A percentile compares a stretch with the other conserved stretches of the same genome.
phyloP scores from a whole-genome alignment of 2,329 filamentous ascomycete genomes.

The Penicillium polonicum region DNA sequence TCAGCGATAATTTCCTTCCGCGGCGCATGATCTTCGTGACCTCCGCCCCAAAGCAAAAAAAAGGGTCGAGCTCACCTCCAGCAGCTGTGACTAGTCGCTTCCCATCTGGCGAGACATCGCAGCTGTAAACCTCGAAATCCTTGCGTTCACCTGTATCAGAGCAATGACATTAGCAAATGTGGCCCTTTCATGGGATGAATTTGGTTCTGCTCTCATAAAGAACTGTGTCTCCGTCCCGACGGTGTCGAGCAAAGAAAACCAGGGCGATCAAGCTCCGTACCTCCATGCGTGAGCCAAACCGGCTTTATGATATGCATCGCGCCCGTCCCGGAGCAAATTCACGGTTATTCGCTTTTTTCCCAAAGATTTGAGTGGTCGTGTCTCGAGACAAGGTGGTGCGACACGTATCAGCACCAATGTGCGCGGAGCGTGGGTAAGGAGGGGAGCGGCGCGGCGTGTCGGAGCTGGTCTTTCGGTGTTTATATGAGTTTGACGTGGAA shows the following conservation, averaged over 20 bases:
- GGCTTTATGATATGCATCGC: slow-evolving; percentile 88
- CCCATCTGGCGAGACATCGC: slow-evolving; percentile 93
- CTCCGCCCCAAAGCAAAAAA: neutral
- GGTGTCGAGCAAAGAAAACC: neutral
- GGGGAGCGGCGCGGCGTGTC: slow-evolving; percentile 7
- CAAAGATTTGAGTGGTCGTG: neutral
- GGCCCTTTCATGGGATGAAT: neutral
- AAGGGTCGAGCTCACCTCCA: slow-evolving; percentile 62
- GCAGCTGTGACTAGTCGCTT: slow-evolving; percentile 88
- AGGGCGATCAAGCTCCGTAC: slow-evolving; percentile 43
- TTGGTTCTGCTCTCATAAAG: neutral
- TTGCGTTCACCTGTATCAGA: slow-evolving; percentile 76
- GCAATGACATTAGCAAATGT: slow-evolving; percentile 16
- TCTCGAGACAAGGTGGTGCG: neutral
- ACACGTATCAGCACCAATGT: neutral
- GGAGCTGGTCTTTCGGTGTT: neutral
- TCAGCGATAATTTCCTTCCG: slow-evolving; percentile 9
- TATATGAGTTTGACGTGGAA: slow-evolving; percentile 19
- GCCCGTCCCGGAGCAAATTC: slow-evolving; percentile 6
- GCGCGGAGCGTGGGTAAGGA: slow-evolving; percentile 1
- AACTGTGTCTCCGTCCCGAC: neutral
- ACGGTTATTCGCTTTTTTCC: slow-evolving; percentile 4
- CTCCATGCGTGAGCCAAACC: slow-evolving; percentile 91
- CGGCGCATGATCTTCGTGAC: neutral
- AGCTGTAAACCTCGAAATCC: slow-evolving; percentile 98